Base-by-base conservation (phyloP, 768 basidiomycete species). In the Hemileccinum impolitum region DNA sequence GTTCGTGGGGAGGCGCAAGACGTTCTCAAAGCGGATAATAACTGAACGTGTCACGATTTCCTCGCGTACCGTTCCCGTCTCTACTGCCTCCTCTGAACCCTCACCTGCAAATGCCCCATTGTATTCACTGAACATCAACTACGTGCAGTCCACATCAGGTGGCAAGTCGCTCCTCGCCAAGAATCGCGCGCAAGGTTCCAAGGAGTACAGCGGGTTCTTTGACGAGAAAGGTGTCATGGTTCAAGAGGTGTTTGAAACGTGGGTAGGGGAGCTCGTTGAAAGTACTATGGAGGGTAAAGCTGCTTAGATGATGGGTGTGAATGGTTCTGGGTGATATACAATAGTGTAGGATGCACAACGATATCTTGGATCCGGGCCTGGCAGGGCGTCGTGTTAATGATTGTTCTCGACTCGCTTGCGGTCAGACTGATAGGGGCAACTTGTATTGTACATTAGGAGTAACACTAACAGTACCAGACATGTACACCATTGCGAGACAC, bases 11-110 rank as follows among this genome's bases (percentile, higher is more conserved):
- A 90, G 87, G 64, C 82, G 94, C 54, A 93, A 94, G 70, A 87
- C 89, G 14, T 82, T 95, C 54, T 88, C 89, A 14, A 92, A 90
- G 66, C 66, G 94, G 87, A 95, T 96, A 62, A 85, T 94, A 40
- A 92, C 90, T 3, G 94, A 97, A 64, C 83, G 86, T 55, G 80
- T 97, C 69, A 88, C 84, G 25, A 76, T 94, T 48, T 77, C 81
- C 18, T 87, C 92, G 4, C 75, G 74, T 26, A 87, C 89, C 4
- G 57, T 73, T 14, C 84, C 90, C 28, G 75, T 46, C 31, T 53
- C 57, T 30, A 31, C 54, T 35, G 34, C 54, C 4, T 51, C 52
- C 19, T 26, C 52, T 36, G 35, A 50, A 18, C 35, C 51, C 17
- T 56, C 56, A 17, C 73, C 73, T 19, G 58, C 74, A 30, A 72